Evolutionary conservation across 2,329 filamentous ascomycete species (phyloP), one percentile per base, ranked within the genome.

Genomic region (Tolypocladium tropicale): DNA sequence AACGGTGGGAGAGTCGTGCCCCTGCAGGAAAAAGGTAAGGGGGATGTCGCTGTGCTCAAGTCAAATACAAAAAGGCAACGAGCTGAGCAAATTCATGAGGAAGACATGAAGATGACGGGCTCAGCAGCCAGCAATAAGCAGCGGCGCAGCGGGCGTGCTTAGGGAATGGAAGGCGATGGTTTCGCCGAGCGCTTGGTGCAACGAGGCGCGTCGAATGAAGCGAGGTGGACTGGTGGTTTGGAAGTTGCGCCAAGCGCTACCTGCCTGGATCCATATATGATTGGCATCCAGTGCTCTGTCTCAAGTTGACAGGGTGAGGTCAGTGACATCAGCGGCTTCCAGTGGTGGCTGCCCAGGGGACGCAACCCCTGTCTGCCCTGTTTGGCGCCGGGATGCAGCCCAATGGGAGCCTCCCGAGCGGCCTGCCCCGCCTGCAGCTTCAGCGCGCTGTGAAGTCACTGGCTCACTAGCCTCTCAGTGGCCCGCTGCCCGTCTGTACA

Each of bases 261-360:
- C n/a, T 54, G n/a, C n/a, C n/a, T n/a, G n/a, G n/a, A n/a, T n/a
- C n/a, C n/a, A n/a, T n/a, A n/a, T n/a, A n/a, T n/a, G 53, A 54
- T 54, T 54, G 53, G 53, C 25, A 32, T 28, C 21, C 30, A 28
- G 10, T 28, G 25, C 34, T 3, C 16, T 39, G 51, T 53, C 23
- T 25, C 11, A n/a, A 39, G 25, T n/a, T 4, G 33, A 25, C 23
- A 18, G 21, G 50, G 32, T 30, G 51, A 25, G 18, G 18, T 57
- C 53, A 32, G 68, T 70, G 68, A 70, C 68, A 70, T 70, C 68
- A 70, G 68, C 63, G 68, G 68, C 68, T 68, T 64, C n/a, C 54
- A 65, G 66, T 68, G 65, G 67, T 58, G 76, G 76, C 21, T 76
- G 74, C 75, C 67, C 37, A 30, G 39, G 52, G 37, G 37, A 12